Evolutionary conservation across 2,329 filamentous ascomycete species (phyloP), one percentile per base, ranked within the genome.

Genomic region (Dactylellina haptotyla): DNA sequence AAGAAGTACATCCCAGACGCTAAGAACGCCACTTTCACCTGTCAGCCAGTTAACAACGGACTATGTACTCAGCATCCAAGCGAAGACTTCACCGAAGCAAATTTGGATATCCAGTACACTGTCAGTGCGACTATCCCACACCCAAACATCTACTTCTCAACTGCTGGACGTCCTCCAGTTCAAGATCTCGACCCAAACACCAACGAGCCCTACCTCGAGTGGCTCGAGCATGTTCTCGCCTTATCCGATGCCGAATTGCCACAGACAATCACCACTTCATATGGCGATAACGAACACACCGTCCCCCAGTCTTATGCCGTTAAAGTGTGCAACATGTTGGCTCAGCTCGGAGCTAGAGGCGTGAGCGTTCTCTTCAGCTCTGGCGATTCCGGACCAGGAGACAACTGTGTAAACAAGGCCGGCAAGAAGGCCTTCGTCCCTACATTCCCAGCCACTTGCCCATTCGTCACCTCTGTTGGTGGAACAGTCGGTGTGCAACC

Each of bases 181-280:
- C 83, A 86, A 0, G 83, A 86, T 76, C 50, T 75, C 74, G 10
- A 77, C 75, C 30, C 81, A 78, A 84, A 88, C 79, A 84, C 83
- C 76, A 91, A 91, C 79, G 89, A 92, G 81, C 88, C 88, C 0
- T 91, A 90, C 79, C 82, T 90, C 0, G 83, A 83, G 12, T 90
- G 86, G 82, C 82, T 90, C 5, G 83, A 86, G 64, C 86, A 87
- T 79, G 79, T 90, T 1, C 83, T 89, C 0, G 80, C 81, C 1
- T 84, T 84, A 71, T 77, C 80, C 18, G 80, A 84, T 59, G 77
- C 80, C 0, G 78, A 82, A 4, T 82, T 91, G 1, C 88, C 89
- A 0, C 84, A 87, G 50, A 85, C 88, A 14, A 85, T 91, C 77
- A 86, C 84, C 58, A 87, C 86, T 10, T 89, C 87, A 0, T 91